phyloP scores from a whole-genome alignment of 371 early-diverging fungal species.

The Saksenaea oblongispora region DNA sequence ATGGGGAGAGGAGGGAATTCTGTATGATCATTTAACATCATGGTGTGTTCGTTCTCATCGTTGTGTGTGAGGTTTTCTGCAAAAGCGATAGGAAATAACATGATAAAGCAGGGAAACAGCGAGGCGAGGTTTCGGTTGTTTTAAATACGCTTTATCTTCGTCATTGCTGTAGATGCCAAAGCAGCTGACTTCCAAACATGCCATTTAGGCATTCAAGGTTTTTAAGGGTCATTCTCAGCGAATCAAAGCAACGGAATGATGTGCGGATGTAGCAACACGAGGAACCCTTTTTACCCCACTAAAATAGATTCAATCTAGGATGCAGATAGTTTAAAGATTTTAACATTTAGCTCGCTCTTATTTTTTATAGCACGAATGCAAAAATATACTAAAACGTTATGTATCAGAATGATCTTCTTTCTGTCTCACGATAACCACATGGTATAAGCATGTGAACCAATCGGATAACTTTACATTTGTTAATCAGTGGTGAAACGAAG shows the following conservation, averaged over 20 bases:
- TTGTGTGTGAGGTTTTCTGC: not conserved
- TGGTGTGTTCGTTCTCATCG: not conserved
- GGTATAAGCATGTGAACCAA: not conserved
- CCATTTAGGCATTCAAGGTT: not conserved
- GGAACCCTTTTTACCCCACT: not conserved
- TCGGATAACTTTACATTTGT: not conserved
- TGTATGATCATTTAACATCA: not conserved
- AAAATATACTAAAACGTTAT: too few relatives aligned
- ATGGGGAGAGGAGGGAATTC: not conserved
- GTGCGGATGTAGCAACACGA: not conserved
- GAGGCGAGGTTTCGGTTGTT: not conserved
- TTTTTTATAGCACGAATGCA: not conserved
- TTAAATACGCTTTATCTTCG: not conserved
- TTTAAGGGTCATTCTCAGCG: not conserved
- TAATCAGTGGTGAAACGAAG: too few relatives aligned
- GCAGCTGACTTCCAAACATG: constrained; percentile 3
- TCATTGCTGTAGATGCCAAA: not conserved
- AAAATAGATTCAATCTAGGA: not conserved
- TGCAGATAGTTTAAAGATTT: not conserved
- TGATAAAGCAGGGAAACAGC: not conserved
- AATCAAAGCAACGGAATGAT: not conserved
- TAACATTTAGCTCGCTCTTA: not conserved
- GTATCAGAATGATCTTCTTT: too few relatives aligned
- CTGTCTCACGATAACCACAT: not conserved
- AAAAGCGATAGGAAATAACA: not conserved